Evolutionary conservation across 306 rosid genomes (phyloP), one percentile per base, ranked within the genome.

Genomic region (Hippophae gyantsensis): DNA sequence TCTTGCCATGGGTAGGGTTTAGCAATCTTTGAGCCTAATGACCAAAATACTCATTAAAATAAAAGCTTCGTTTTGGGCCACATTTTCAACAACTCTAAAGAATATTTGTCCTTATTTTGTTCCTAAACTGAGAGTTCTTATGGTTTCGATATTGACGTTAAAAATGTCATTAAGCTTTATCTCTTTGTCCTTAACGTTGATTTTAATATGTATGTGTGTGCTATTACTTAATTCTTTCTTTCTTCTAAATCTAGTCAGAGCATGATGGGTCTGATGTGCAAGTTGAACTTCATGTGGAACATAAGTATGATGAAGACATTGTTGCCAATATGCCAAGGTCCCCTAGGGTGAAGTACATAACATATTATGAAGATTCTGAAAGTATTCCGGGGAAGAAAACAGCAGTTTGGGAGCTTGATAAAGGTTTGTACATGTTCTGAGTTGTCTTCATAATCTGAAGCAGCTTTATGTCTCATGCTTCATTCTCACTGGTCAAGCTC

Each of bases 381-480:
- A 88, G 93, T 72, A 69, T 84, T 78, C 93, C 95, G 6, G 99
- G 95, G 73, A 90, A 66, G 76, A 88, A 89, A 80, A 88, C 96
- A 27, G 96, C 99, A 14, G 88, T 88, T 27, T 92, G 99, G 99
- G 99, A 92, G 80, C 78, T 92, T 72, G 99, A 92, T 61, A 92
- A 92, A 82, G 92, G 99, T 92, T 69, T 45, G 69, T n/a, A 64
- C 53, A 53, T 73, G 66, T 80, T 70, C 67, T 58, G 54, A 18
- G 23, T 18, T 18, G 56, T 62, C 65, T 38, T 67, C 55, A 69
- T 58, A 66, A 46, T 61, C 57, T 46, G 49, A 52, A 56, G 18
- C 60, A 42, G 13, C 18, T 18, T 18, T 18, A 18, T 18, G 23
- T 18, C 23, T 18, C 23, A 18, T 18, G 52, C 26, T 47, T 10